phyloP scores from a whole-genome alignment of 2,329 filamentous ascomycete species.

The Ascochyta pisi region DNA sequence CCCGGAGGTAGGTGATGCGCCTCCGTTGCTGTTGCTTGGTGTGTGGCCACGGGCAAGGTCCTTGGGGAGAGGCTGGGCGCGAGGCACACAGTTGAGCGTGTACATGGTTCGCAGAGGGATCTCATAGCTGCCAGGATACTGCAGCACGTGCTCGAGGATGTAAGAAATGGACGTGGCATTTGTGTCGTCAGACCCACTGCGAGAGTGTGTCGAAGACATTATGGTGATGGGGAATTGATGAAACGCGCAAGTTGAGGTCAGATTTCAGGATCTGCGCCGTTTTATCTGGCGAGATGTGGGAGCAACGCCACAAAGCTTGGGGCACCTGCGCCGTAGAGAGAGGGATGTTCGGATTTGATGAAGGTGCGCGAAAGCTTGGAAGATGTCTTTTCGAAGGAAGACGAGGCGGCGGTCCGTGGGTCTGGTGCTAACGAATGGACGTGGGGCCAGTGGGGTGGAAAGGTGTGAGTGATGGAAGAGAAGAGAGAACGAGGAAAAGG shows the following conservation, averaged over 20 bases:
- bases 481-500: conserved; percentile 9
- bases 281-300: conserved; percentile 17
- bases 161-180: conserved; percentile 42
- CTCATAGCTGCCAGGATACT: conserved; percentile 69
- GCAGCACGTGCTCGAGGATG: conserved; percentile 57
- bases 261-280: conserved; percentile 13
- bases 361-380: not conserved
- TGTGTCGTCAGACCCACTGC: conserved; percentile 47
- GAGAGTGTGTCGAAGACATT: conserved; percentile 48
- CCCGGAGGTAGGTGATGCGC: conserved; percentile 42
- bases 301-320: conserved; percentile 16
- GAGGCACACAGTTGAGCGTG: conserved; percentile 67
- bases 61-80: conserved; percentile 49
- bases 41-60: conserved; percentile 43
- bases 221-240: conserved; percentile 10
- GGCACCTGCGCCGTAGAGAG: conserved; percentile 10
- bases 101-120: conserved; percentile 73
- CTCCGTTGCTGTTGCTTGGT: conserved; percentile 45
- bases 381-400: conserved; percentile 9
- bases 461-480: conserved; percentile 13
- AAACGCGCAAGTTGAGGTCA: not conserved
- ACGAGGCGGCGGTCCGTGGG: conserved; percentile 23
- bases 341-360: conserved; percentile 3
- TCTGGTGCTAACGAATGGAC: conserved; percentile 15
- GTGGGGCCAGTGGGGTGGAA: conserved; percentile 32